Evolutionary conservation across 352 stramenopile genomes (phyloP), one percentile per base, ranked within the genome.

Genomic region (Globisporangium cystogenes): DNA sequence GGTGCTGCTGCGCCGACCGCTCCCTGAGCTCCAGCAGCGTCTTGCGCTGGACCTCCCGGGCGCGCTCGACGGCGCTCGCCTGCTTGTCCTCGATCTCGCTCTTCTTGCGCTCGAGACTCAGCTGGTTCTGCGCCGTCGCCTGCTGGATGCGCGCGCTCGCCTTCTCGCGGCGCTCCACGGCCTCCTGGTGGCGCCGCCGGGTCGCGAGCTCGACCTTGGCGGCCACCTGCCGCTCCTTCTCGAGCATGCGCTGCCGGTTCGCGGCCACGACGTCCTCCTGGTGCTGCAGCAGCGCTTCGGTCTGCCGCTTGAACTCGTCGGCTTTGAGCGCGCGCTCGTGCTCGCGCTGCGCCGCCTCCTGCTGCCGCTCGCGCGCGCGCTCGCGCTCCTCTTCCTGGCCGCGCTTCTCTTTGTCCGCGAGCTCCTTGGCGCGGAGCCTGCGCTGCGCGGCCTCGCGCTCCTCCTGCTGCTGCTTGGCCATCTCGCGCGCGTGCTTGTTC

Each of bases 281-380:
- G 24, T 87, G 75, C 26, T 71, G 55, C 11, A 90, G 44, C n/a
- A 92, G 42, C 18, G 65, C 63, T 21, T 87, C 75, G 0, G 82
- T 90, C 24, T 92, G 74, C 27, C 57, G 57, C 23, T 67, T 60
- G 59, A 87, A 89, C 26, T 81, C 75, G n/a, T 92, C 82, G 15
- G 82, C 73, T 57, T 88, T 89, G 29, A 73, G 51, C 15, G 69
- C 74, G 37, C 76, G 68, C 57, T 89, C 78, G 2, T 70, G 37
- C 24, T 92, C 82, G 4, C 70, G 64, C 31, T 87, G 63, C 5
- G 62, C 33, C 18, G 68, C 68, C 47, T 86, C 76, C 5, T 72
- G 18, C 21, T 80, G 64, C 1, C 72, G 71, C 12, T 72, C 21
- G 1, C 67, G 60, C 15, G 60, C 50, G 29, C 73, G 66, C 36